Conservation (phyloP, 257 asterid species). For the Mitragyna speciosa region DNA sequence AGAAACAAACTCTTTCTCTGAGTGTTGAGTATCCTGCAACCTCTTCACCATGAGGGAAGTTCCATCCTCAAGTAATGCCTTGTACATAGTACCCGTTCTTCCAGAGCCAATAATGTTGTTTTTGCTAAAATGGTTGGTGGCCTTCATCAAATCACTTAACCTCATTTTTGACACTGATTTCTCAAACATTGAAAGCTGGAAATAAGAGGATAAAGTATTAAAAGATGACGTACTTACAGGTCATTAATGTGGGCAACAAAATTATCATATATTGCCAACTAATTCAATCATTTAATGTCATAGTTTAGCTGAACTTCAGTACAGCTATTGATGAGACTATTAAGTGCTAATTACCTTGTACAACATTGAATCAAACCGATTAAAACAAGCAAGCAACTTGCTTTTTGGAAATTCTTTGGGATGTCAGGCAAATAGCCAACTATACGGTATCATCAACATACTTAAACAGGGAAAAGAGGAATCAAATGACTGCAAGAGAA, state of each 20-base stretch:
- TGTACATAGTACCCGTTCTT: conserved; percentile 41
- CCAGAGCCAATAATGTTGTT: conserved; percentile 39
- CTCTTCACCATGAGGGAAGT: conserved; percentile 44
- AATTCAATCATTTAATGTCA: background rate
- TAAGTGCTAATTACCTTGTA: background rate
- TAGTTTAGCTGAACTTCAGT: background rate
- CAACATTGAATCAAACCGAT: background rate
- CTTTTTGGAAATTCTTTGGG: background rate
- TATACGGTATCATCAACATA: background rate
- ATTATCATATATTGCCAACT: background rate
- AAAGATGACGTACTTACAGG: background rate
- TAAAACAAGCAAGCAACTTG: background rate
- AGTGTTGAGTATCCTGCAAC: conserved; percentile 40
- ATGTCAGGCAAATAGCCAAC: background rate
- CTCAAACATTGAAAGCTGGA: conserved; percentile 48
- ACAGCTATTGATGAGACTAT: background rate
- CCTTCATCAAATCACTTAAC: conserved; percentile 46
- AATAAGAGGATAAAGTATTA: background rate
- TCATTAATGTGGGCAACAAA: background rate
- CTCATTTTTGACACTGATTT: conserved; percentile 47
- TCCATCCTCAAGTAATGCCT: conserved; percentile 42
- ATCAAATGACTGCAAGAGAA: background rate
- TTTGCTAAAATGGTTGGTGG: conserved; percentile 36
- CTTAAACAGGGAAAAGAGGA: background rate
- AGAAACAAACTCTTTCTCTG: conserved; percentile 42